Evolutionary conservation across 148 eudicot species (phyloP), one percentile per base, ranked within the genome.

Genomic region (Nepenthes mirabilis): DNA sequence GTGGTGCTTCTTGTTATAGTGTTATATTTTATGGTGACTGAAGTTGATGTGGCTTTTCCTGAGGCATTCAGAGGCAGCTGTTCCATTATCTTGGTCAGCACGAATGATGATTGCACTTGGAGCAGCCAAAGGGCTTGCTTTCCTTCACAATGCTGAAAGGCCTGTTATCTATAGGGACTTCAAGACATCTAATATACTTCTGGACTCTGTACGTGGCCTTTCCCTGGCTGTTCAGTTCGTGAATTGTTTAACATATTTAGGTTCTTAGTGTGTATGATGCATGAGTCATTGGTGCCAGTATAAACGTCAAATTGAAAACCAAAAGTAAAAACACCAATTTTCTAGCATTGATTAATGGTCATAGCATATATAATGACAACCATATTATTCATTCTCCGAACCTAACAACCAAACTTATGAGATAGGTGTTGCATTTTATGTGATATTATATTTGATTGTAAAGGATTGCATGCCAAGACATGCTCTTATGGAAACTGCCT

Each of bases 31-130:
- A 8, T 40, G 6, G 56, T 56, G 3, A 35, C 67, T 74, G 70
- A 66, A 58, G 49, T 70, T 72, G 58, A 70, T 63, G 47, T 73
- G 74, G 60, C 63, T 70, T 79, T 65, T 68, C 68, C 64, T 77
- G 84, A 66, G 78, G 76, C 67, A 70, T 75, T 70, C 85, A 89
- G 96, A 86, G 74, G 83, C 96, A 63, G 74, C 87, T 57, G 83
- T 62, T 72, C 90, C 96, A 7, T 72, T 89, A 68, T 75, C 96
- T 34, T 89, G 96, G 96, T 75, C 94, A 55, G 82, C 82, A 55
- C 80, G 96, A 68, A 86, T 89, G 96, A 76, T 84, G 83, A 89
- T 89, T 76, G 96, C 96, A 62, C 86, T 86, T 68, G 96, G 96
- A 65, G 96, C 96, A 35, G 96, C 96, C 57, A 86, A 86, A 78